A percentile compares a stretch with the other conserved stretches of the same genome.
Conservation (phyloP, 2,329 filamentous ascomycete species). For the Aplosporella prunicola region DNA sequence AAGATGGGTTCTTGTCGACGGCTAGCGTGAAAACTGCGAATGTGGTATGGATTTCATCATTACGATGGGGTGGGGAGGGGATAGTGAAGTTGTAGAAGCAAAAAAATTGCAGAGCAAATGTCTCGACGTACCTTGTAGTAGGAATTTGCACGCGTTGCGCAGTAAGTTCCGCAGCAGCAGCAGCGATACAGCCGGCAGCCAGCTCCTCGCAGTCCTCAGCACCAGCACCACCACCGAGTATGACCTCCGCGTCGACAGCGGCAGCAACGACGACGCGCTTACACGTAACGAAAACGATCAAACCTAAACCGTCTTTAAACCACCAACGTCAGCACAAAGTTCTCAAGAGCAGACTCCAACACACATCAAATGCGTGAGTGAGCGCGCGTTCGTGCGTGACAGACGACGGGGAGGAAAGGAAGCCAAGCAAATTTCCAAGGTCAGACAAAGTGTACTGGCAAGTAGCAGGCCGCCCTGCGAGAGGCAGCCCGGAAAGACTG, state of each 20-base stretch:
- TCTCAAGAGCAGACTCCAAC: neutral
- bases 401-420: no score
- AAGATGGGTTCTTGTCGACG: slow-evolving; percentile 31
- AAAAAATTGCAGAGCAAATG: neutral
- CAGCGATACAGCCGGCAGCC: no score
- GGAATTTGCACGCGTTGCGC: neutral
- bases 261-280: no score
- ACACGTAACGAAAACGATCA: no score
- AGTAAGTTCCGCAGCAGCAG: neutral
- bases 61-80: neutral
- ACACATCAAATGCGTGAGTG: neutral
- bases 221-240: no score
- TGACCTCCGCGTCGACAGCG: no score
- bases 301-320: no score
- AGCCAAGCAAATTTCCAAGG: slow-evolving; percentile 16
- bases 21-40: slow-evolving; percentile 21
- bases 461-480: slow-evolving; percentile 61
- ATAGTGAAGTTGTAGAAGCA: neutral
- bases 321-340: neutral
- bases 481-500: slow-evolving; percentile 53
- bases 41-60: slow-evolving; percentile 16
- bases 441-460: slow-evolving; percentile 76
- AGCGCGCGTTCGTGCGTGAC: neutral
- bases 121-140: slow-evolving; percentile 1
- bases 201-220: no score